Percentiles rank a stretch among this genome's conserved stretches.
phyloP scores from a whole-genome alignment of 768 basidiomycete genomes.

The Kwoniella pini region DNA sequence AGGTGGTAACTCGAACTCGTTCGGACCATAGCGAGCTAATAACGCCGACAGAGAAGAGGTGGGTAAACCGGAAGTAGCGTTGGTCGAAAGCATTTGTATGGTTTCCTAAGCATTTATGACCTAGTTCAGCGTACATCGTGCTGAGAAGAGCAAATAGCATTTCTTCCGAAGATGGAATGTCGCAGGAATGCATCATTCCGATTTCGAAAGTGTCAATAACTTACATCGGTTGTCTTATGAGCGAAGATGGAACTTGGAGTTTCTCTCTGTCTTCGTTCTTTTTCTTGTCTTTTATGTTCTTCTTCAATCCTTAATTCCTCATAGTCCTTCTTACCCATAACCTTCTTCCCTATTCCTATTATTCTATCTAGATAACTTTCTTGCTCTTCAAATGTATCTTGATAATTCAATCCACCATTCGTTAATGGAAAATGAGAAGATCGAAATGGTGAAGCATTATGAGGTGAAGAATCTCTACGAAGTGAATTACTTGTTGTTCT shows the following conservation, averaged over 20 bases:
- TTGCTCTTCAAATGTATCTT: slow-evolving; percentile 1
- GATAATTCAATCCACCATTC: not conserved
- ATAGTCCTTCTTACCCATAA: slow-evolving; percentile 32
- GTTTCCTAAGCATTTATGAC: slow-evolving; percentile 64
- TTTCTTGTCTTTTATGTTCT: slow-evolving; percentile 20
- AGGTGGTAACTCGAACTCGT: slow-evolving; percentile 84
- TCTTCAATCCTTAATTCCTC: slow-evolving; percentile 26
- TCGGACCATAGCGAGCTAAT: slow-evolving; percentile 75
- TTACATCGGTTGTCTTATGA: slow-evolving; percentile 45
- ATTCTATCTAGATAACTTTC: slow-evolving; percentile 15
- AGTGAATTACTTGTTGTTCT: not conserved
- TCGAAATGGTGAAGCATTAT: slow-evolving; percentile 8
- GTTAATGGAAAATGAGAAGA: slow-evolving; percentile 14
- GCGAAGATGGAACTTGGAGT: slow-evolving; percentile 53
- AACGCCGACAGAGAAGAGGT: slow-evolving; percentile 66
- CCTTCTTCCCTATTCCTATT: slow-evolving; percentile 23
- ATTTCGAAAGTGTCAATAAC: slow-evolving; percentile 2
- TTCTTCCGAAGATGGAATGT: too few species aligned
- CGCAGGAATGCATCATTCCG: too few species aligned
- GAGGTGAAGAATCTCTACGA: slow-evolving; percentile 9
- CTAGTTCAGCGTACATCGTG: too few species aligned
- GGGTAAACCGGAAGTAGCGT: slow-evolving; percentile 65
- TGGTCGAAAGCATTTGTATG: slow-evolving; percentile 69
- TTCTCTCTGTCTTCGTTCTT: slow-evolving; percentile 34
- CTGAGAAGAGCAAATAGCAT: too few species aligned